phyloP scores from a whole-genome alignment of 805 yeast species.

The Ogataea paradorogensis region DNA sequence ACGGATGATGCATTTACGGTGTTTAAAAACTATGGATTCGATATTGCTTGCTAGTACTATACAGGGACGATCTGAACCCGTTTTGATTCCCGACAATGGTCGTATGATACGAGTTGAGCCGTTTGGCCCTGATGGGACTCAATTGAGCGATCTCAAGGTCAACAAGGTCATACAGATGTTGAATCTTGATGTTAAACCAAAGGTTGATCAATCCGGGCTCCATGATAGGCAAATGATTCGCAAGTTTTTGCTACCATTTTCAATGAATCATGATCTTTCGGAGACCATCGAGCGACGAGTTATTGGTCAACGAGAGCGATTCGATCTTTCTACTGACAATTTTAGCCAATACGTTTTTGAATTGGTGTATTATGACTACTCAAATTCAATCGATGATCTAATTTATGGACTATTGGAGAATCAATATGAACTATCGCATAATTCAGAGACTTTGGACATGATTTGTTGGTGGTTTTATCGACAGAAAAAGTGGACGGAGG shows the following conservation, averaged over 20 bases:
- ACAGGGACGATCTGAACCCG: background rate
- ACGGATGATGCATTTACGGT: background rate
- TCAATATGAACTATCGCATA: slow-evolving; percentile 5
- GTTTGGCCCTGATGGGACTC: background rate
- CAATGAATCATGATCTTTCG: background rate
- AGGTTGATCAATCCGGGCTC: background rate
- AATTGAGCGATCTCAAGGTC: background rate
- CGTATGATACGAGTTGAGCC: background rate
- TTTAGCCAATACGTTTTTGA: background rate
- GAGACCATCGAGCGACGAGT: background rate
- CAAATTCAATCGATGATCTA: background rate
- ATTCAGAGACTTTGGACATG: background rate
- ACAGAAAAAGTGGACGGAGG: background rate
- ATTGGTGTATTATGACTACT: background rate
- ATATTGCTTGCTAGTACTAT: background rate
- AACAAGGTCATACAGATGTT: background rate
- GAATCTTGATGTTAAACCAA: background rate
- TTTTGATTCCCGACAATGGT: background rate
- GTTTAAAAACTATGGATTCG: background rate
- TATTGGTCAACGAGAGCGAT: background rate
- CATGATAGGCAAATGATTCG: background rate
- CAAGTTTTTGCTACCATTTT: background rate
- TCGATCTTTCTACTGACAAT: background rate
- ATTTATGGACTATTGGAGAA: background rate
- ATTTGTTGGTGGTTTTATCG: slow-evolving; percentile 1